Evolutionary conservation across 2,329 filamentous ascomycete species (phyloP).

Genomic region (Trichoderma harzianum): DNA sequence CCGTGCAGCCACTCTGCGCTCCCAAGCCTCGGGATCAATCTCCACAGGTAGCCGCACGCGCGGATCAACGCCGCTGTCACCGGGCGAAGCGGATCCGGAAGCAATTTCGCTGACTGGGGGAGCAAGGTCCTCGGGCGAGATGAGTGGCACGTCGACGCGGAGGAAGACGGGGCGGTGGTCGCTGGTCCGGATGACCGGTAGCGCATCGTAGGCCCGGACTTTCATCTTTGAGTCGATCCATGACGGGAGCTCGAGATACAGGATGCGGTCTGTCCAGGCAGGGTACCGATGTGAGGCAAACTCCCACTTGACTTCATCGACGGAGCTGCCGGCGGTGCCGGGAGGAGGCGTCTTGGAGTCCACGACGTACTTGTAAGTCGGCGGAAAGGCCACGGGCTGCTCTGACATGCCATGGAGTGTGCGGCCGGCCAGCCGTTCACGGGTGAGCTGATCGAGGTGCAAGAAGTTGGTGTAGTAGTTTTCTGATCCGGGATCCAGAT

Average conservation of each 20-base stretch:
- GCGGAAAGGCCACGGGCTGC: conserved; percentile 72
- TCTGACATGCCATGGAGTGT: conserved; percentile 79
- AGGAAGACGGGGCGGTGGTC: conserved; percentile 86
- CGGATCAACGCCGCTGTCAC: conserved; percentile 34
- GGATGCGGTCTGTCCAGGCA: conserved; percentile 87
- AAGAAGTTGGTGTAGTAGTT: conserved; percentile 67
- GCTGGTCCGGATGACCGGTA: conserved; percentile 76
- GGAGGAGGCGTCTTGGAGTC: conserved; percentile 23
- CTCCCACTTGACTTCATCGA: conserved; percentile 52
- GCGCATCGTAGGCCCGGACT: conserved; percentile 66
- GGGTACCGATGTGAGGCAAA: conserved; percentile 86
- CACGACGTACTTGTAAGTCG: conserved; percentile 85
- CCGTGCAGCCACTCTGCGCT: conserved; percentile 45
- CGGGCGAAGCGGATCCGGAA: conserved; percentile 22
- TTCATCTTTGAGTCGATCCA: conserved; percentile 47
- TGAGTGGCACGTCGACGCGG: conserved; percentile 62
- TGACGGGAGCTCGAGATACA: conserved; percentile 65
- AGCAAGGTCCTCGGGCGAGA: conserved; percentile 40
- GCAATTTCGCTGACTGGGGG: conserved; percentile 23
- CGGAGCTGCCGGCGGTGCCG: conserved; percentile 25
- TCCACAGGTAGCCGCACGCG: conserved; percentile 47
- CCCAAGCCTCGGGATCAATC: conserved; percentile 55
- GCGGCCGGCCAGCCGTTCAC: conserved; percentile 64
- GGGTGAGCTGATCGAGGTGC: conserved; percentile 71
- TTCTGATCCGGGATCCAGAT: conserved; percentile 50